A percentile compares a stretch with the other conserved stretches of the same genome.
phyloP scores from a whole-genome alignment of 495 filamentous ascomycete species.

The Poronia punctata region DNA sequence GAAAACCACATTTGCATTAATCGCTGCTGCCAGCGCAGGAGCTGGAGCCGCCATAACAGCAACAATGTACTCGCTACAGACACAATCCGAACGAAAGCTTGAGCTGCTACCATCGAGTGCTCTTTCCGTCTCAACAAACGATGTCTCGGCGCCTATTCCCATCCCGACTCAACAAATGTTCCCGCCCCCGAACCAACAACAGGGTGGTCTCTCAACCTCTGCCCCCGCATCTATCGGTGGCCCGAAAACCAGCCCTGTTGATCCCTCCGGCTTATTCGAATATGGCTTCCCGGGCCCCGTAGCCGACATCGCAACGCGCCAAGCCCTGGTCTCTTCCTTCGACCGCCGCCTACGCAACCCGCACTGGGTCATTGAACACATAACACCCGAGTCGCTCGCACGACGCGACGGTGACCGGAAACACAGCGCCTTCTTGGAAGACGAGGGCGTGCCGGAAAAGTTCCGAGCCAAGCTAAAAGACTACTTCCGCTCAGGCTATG shows the following conservation, averaged over 20 bases:
- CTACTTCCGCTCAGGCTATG: slow-evolving; percentile 92
- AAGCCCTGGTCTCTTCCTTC: slow-evolving; percentile 74
- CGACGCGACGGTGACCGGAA: slow-evolving; percentile 72
- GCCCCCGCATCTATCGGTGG: slow-evolving; percentile 27
- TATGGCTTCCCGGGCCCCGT: slow-evolving; percentile 96
- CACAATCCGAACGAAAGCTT: slow-evolving; percentile 38
- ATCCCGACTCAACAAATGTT: slow-evolving; percentile 38
- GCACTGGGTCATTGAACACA: slow-evolving; percentile 93
- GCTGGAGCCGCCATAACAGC: slow-evolving; percentile 76
- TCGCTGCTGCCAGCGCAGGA: slow-evolving; percentile 83
- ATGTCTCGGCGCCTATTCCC: slow-evolving; percentile 36
- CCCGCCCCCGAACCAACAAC: slow-evolving; percentile 25
- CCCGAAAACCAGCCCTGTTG: slow-evolving; percentile 51
- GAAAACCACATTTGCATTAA: slow-evolving; percentile 77
- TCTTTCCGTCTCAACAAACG: slow-evolving; percentile 26
- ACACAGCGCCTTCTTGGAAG: slow-evolving; percentile 77
- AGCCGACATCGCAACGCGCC: slow-evolving; percentile 67
- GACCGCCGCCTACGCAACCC: slow-evolving; percentile 91
- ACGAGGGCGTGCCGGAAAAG: slow-evolving; percentile 66
- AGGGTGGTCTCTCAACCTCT: slow-evolving; percentile 14
- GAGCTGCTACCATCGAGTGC: too few species aligned
- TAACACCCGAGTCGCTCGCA: slow-evolving; percentile 80
- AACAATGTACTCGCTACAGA: slow-evolving; percentile 62
- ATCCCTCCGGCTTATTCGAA: slow-evolving; percentile 85
- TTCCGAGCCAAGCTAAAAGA: slow-evolving; percentile 88